These are phyloP conservation scores for Chlorella sp. DNA, from an alignment of 139 green algal species.

Conservation along the genomic window DNA sequence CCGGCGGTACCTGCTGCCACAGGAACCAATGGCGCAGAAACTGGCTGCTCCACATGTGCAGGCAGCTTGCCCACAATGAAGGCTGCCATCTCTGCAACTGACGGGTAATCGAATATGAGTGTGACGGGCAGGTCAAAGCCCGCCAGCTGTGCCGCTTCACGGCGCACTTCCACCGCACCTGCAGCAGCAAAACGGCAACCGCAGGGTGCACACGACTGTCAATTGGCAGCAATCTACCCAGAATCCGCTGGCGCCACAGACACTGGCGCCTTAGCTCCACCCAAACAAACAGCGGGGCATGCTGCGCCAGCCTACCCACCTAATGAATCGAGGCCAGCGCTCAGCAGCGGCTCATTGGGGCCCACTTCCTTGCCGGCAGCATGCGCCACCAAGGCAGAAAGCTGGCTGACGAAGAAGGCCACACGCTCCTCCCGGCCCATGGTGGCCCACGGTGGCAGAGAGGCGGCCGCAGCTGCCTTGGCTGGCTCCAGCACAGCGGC, in stretches of 20 bases:
- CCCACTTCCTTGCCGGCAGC: constrained; percentile 53
- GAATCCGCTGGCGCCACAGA: no score
- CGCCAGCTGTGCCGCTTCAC: not conserved
- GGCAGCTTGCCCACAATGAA: not conserved
- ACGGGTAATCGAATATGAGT: constrained; percentile 11
- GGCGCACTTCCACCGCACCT: constrained; percentile 19
- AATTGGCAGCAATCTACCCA: no score
- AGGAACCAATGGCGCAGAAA: no score
- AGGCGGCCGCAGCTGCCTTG: not conserved
- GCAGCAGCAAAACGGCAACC: not conserved
- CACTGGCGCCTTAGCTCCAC: no score
- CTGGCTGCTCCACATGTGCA: no score
- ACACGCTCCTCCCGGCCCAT: not conserved
- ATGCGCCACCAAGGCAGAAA: not conserved
- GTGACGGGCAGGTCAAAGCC: not conserved
- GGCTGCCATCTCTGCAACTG: constrained; percentile 2
- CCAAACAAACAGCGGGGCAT: no score
- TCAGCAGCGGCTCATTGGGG: constrained; percentile 66
- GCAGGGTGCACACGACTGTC: no score
- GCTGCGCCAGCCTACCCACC: constrained; percentile 66
- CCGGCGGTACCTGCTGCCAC: not conserved
- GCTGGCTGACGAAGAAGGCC: not conserved
- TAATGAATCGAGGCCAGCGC: constrained; percentile 79
- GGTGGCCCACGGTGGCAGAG: not conserved
- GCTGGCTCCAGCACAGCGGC: no score